Base-by-base conservation (phyloP, 495 filamentous ascomycete species). In the Evansstolkia leycettana region DNA sequence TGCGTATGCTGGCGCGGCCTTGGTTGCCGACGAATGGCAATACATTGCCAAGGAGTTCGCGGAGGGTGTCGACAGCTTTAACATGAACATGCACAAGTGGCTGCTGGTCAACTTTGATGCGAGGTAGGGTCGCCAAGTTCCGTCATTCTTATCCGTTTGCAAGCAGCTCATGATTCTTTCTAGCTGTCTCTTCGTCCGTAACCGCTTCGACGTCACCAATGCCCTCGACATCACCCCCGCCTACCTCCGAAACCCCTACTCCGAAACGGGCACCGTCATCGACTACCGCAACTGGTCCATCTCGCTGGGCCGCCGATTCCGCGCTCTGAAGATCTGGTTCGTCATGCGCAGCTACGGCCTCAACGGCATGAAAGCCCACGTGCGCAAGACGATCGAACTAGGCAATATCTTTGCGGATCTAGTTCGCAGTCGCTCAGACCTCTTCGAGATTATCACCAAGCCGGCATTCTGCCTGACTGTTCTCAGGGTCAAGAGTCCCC, bases 221-320 rank as follows among this genome's bases (percentile, higher is more conserved):
- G 80, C 86, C 2, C 72, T 95, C 18, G 79, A 76, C 48, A 80
- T 95, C 54, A 83, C 80, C 33, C 85, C 84, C 2, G 70, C 80
- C 6, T 96, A 92, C 59, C 73, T 92, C 7, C 70, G 74, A 39
- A 94, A 94, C 57, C 55, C 72, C 2, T 85, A 80, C 55, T 80
- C 79, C 0, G 83, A 87, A 39, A 70, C 69, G 29, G 89, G 89
- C 1, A 69, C 87, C 5, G 90, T 98, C 2, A 94, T 86, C 24
- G 90, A 98, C 52, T 96, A 98, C 60, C 76, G 90, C 16, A 92
- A 98, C 68, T 98, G 90, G 90, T 87, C 92, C 57, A 94, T 98
- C 50, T 90, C 90, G 8, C 74, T 98, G 0, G 90, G 90, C 9
- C 71, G 90, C 5, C 73, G 90, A n/a, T 96, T 98, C 67, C 68